phyloP scores from a whole-genome alignment of 2,329 filamentous ascomycete genomes.

The Tolypocladium guangdongense region DNA sequence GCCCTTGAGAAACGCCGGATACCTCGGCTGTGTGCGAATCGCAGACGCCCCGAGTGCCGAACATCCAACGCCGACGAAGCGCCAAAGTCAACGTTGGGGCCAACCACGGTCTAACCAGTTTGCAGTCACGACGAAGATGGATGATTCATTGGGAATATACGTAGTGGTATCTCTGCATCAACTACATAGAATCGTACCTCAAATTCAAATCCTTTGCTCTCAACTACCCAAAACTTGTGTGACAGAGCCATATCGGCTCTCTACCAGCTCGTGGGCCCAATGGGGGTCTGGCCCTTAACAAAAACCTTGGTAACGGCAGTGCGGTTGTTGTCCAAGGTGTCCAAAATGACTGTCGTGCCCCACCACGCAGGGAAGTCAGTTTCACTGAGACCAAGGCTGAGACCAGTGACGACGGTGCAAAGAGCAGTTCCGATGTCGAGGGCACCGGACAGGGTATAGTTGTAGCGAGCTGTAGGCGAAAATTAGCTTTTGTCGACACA shows the following conservation, averaged over 20 bases:
- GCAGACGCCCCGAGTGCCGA: not conserved
- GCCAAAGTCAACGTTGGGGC: not conserved
- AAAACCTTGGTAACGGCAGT: conserved; percentile 17
- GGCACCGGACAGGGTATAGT: conserved; percentile 47
- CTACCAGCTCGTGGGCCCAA: conserved; percentile 17
- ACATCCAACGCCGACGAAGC: not conserved
- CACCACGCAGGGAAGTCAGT: conserved; percentile 38
- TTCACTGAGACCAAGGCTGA: conserved; percentile 34
- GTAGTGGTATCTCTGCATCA: not conserved
- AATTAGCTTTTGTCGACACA: not conserved
- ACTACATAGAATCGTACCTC: not conserved
- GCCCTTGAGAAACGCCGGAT: not conserved
- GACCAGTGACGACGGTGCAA: conserved; percentile 40
- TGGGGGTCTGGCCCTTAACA: conserved; percentile 13
- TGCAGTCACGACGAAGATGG: not conserved
- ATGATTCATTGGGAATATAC: not conserved
- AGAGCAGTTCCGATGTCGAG: conserved; percentile 48
- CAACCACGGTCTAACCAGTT: not conserved
- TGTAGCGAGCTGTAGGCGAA: conserved; percentile 27
- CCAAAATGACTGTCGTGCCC: conserved; percentile 20
- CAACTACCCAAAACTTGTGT: not conserved
- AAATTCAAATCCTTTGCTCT: not conserved
- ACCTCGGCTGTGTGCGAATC: not conserved
- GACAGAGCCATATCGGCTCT: not conserved
- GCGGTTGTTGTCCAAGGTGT: conserved; percentile 19